Evolutionary conservation across 768 basidiomycete genomes (phyloP), one percentile per base, ranked within the genome.

Genomic region (Lactarius trivialis): DNA sequence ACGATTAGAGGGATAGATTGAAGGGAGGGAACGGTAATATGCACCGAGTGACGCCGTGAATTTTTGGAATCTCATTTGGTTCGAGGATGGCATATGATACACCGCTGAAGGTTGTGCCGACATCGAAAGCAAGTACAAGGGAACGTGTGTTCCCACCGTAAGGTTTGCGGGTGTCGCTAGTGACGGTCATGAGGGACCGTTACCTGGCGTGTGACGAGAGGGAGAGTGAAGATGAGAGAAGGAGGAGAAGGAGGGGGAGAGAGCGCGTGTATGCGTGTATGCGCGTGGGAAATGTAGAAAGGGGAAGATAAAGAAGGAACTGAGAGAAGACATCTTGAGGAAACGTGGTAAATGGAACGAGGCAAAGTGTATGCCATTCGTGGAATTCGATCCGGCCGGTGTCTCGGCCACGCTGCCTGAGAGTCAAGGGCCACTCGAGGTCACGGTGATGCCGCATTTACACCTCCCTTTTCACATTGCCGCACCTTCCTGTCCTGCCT

Each of bases 1-100:
- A 63, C 59, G 30, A 56, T 59, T 26, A 43, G 21, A 61, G 26
- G 63, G 5, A 50, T 8, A 39, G 12, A 14, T 24, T 3, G n/a
- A 6, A 26, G 21, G 1, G 49, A 26, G 24, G 37, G 32, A 11
- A 9, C 4, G 21, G 41, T 3, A 4, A n/a, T 15, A 66, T 79
- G 30, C 64, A 89, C 89, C 89, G 78, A 61, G 89, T 91, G 58
- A 91, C 87, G 39, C 89, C 88, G 65, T 88, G 79, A 24, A 91
- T 91, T 71, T 89, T 88, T 5, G 89, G 89, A 17, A 91, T 81
- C 70, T 91, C 87, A 8, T 85, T 85, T 12, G 89, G 89, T 67
- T 90, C 88, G 36, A 91, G 82, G 61, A 91, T 88, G 1, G 89
- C 86, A 71, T 91, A 91, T 36, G 89, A 91, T 2, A 85, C 89